Conservation (phyloP, 352 stramenopile species). For the Globisporangium acanthophoron region DNA sequence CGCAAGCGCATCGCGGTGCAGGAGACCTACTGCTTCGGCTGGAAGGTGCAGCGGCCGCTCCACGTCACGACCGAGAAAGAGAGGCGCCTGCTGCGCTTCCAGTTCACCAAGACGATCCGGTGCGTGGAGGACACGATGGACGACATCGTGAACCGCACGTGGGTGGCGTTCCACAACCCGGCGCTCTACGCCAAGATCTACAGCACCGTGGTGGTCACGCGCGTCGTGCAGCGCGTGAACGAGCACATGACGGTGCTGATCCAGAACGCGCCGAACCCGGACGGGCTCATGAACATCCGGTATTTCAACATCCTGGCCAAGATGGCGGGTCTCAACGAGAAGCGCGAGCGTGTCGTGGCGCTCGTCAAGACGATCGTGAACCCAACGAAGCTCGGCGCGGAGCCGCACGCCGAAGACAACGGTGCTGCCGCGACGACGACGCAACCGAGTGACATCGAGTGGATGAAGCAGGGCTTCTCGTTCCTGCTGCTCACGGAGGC, state of each 20-base stretch:
- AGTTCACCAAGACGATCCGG: conserved; percentile 35
- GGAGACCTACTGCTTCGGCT: too few relatives aligned
- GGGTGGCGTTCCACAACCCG: conserved; percentile 31
- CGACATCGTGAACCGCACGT: conserved; percentile 35
- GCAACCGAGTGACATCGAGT: conserved; percentile 32
- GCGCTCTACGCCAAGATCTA: conserved; percentile 35
- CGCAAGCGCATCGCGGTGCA: conserved; percentile 20
- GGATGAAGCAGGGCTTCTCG: conserved; percentile 41
- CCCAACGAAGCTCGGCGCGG: too few relatives aligned
- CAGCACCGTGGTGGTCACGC: conserved; percentile 28
- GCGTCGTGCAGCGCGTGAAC: conserved; percentile 31
- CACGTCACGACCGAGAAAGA: conserved; percentile 9
- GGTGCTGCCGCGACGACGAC: not conserved
- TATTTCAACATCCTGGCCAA: conserved; percentile 41
- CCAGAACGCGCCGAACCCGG: conserved; percentile 30
- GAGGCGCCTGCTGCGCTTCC: conserved; percentile 28
- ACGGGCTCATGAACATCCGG: conserved; percentile 22
- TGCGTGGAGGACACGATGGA: conserved; percentile 31
- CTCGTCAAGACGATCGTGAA: too few relatives aligned
- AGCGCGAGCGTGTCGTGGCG: too few relatives aligned
- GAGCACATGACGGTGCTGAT: conserved; percentile 32
- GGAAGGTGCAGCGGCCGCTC: conserved; percentile 10
- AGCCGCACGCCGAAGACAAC: too few relatives aligned
- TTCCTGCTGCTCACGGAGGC: conserved; percentile 35
- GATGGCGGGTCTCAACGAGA: conserved; percentile 3